A percentile compares a stretch with the other conserved stretches of the same genome.
Conservation (phyloP, 345 rosid genomes). For the Syzygium oleosum region DNA sequence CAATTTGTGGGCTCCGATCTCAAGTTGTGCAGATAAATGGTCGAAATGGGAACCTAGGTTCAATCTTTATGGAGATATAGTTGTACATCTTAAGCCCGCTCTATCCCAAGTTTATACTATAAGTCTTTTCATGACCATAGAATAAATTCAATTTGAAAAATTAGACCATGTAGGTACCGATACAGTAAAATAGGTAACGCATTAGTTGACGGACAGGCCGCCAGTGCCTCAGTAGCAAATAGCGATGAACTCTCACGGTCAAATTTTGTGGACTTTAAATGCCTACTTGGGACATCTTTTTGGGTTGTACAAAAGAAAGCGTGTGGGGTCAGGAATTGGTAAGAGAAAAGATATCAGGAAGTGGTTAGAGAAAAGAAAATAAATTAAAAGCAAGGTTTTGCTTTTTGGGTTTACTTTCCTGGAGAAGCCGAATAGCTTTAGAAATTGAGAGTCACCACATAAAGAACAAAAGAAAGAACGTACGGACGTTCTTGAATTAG, state of each 20-base stretch:
- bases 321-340: too few relatives aligned
- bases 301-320: too few relatives aligned
- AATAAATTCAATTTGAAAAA: too few relatives aligned
- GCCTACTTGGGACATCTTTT: too few relatives aligned
- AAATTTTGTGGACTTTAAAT: too few relatives aligned
- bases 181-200: too few relatives aligned
- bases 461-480: accelerated
- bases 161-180: too few relatives aligned
- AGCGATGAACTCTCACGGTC: too few relatives aligned
- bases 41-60: not conserved
- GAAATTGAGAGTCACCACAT: not conserved
- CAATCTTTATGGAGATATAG: not conserved
- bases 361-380: not conserved
- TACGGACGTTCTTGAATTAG: accelerated
- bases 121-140: not conserved
- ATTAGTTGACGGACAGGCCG: too few relatives aligned
- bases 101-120: not conserved
- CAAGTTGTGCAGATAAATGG: not conserved
- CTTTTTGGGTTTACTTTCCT: not conserved
- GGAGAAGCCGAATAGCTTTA: not conserved
- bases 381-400: not conserved
- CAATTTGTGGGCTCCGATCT: not conserved
- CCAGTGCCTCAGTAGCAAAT: too few relatives aligned
- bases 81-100: not conserved
- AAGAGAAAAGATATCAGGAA: not conserved